Evolutionary conservation across 148 eudicot species (phyloP), one percentile per base, ranked within the genome.

Genomic region (Suaeda aralocaspica): DNA sequence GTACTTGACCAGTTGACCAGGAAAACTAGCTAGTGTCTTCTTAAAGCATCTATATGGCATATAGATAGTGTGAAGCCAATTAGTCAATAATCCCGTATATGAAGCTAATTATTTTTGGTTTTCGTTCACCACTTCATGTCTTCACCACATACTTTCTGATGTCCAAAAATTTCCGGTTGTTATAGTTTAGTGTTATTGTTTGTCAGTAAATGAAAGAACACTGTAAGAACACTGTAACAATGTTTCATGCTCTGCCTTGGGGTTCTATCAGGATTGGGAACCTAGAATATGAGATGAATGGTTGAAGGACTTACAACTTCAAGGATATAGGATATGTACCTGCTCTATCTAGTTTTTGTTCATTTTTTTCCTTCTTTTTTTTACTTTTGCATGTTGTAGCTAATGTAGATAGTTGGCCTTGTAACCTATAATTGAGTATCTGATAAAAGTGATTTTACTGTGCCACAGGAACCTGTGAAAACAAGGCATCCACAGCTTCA

Each of bases 401-500:
- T 50, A 26, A 51, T 21, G 56, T 21, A 51, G 7, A n/a, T n/a
- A 6, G 26, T 6, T 50, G 4, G 9, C 13, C 44, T 55, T 9
- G 11, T 56, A n/a, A 42, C 29, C 45, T n/a, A 28, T 24, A 11
- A 59, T 59, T 29, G 12, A 18, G 15, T 2, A 1, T 28, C 12
- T 44, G 56, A 2, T n/a, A 8, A 19, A 9, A 60, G 45, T 60
- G 28, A 34, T 26, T 7, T 36, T 68, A 34, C 31, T 46, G 26
- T 66, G 68, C 24, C 25, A 45, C 80, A 85, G 88, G 88, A 85
- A 46, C 69, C 88, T 53, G 82, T 71, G 14, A 82, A 82, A 74
- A 82, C 88, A 62, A 82, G 76, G 73, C 87, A 84, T 68, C 87
- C 87, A 53, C 87, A 84, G 29, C 87, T 84, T 68, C 85, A 76